phyloP scores from a whole-genome alignment of 1,284 basidiomycete genomes.

The Ganoderma lucidum region DNA sequence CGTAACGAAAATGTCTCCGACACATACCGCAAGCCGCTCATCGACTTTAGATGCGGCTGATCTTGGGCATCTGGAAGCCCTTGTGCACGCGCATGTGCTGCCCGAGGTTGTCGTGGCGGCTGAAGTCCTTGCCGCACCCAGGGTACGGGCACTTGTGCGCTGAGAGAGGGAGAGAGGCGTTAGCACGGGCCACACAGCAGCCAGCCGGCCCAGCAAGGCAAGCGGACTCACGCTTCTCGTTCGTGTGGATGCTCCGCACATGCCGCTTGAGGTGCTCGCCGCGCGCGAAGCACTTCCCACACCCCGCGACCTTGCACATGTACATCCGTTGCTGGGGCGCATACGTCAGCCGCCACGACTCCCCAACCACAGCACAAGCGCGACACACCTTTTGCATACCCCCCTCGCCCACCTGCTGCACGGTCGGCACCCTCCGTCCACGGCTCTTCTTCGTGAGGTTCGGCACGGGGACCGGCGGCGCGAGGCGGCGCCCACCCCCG shows the following conservation, averaged over 20 bases:
- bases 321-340: slow-evolving; percentile 57
- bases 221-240: slow-evolving; percentile 74
- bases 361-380: not conserved
- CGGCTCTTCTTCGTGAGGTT: slow-evolving; percentile 79
- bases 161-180: slow-evolving; percentile 41
- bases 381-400: slow-evolving; percentile 42
- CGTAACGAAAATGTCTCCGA: slow-evolving; percentile 12
- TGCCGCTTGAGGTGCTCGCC: slow-evolving; percentile 85
- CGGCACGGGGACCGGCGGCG: slow-evolving; percentile 73
- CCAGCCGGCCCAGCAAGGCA: slow-evolving; percentile 25
- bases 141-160: slow-evolving; percentile 81
- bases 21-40: not conserved
- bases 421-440: slow-evolving; percentile 73
- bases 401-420: slow-evolving; percentile 47
- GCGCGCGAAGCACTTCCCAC: slow-evolving; percentile 81
- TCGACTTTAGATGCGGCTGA: slow-evolving; percentile 22
- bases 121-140: slow-evolving; percentile 84
- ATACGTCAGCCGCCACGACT: slow-evolving; percentile 21
- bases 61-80: slow-evolving; percentile 48
- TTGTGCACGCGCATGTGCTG: slow-evolving; percentile 83
- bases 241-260: slow-evolving; percentile 80
- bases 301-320: slow-evolving; percentile 75
- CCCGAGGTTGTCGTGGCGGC: slow-evolving; percentile 85
- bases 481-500: slow-evolving; percentile 34
- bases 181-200: slow-evolving; percentile 15